Evolutionary conservation across 176 grass and related monocot genomes (phyloP), one percentile per base, ranked within the genome.

Genomic region (Oryza glumipatula): DNA sequence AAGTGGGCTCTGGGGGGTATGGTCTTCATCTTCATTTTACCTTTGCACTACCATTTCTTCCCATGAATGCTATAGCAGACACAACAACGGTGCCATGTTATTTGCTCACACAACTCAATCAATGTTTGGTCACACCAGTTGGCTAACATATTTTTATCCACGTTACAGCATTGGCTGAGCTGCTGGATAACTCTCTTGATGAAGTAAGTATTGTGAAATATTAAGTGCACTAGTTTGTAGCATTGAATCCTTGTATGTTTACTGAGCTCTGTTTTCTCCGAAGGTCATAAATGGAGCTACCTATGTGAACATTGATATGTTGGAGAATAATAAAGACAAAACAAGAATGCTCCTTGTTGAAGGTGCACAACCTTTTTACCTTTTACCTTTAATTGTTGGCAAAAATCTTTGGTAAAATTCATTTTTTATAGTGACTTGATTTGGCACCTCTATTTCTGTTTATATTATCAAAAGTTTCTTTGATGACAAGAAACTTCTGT

Each of bases 1-100:
- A 99, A 99, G 78, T 99, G 96, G 96, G 93, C 96, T 21, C 86
- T 99, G 66, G 96, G 96, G 26, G 96, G 96, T 99, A 93, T 80
- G 63, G 39, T 35, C 69, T 69, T 68, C 28, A 76, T 80, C 65
- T 70, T 76, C n/a, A 68, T 74, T 63, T 78, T 39, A 43, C 47
- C 67, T 63, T 83, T n/a, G 49, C 79, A 13, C 28, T 79, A 13
- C 68, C 38, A 38, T 72, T 82, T 49, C 16, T 82, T 79, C 49
- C 61, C 13, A 78, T 63, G 13, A 73, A 83, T n/a, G 11, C 33
- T 66, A 24, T 45, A 86, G 64, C 23, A 82, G 33, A 36, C 21
- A 65, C 32, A 19, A 72, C 56, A 67, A 19, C 58, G 86, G 51
- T 58, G 16, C 6, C 77, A 15, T 17, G 5, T 72, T 77, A 30